phyloP scores from a whole-genome alignment of 345 rosid genomes.

The Gossypium herbaceum region DNA sequence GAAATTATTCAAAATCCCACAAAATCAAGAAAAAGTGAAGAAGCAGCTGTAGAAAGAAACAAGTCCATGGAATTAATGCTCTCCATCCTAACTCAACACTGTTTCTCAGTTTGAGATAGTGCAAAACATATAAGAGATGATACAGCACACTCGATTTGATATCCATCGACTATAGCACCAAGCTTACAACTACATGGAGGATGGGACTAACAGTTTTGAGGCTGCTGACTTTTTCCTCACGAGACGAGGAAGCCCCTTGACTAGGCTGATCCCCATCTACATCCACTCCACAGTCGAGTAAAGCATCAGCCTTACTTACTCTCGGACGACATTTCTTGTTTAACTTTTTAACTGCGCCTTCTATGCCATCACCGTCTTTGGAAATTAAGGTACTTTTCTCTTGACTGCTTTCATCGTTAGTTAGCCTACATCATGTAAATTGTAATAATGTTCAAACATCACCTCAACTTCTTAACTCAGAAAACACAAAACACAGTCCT shows the following conservation, averaged over 20 bases:
- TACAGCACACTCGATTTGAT: not conserved
- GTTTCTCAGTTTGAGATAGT: not conserved
- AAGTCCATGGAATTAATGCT: not conserved
- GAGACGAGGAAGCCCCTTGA: constrained; percentile 61
- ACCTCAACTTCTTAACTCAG: not conserved
- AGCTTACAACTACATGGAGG: not conserved
- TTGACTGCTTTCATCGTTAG: constrained; percentile 52
- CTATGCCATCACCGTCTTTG: constrained; percentile 52
- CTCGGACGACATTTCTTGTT: constrained; percentile 66
- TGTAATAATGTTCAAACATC: constrained; percentile 7
- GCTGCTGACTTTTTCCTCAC: constrained; percentile 96
- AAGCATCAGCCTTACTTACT: constrained; percentile 50
- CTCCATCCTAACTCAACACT: not conserved
- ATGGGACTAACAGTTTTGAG: constrained; percentile 74
- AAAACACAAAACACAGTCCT: not conserved
- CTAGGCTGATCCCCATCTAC: constrained; percentile 68
- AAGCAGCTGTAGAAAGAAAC: too few relatives aligned
- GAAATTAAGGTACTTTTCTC: constrained; percentile 41
- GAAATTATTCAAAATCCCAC: not conserved
- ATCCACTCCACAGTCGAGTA: constrained; percentile 72
- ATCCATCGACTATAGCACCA: not conserved
- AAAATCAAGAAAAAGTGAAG: not conserved
- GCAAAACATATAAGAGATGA: not conserved
- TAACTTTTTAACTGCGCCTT: constrained; percentile 53
- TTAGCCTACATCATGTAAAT: constrained; percentile 33